Evolutionary conservation across 2,329 filamentous ascomycete species (phyloP), one percentile per base, ranked within the genome.

Genomic region (Paradendryphiella salina): DNA sequence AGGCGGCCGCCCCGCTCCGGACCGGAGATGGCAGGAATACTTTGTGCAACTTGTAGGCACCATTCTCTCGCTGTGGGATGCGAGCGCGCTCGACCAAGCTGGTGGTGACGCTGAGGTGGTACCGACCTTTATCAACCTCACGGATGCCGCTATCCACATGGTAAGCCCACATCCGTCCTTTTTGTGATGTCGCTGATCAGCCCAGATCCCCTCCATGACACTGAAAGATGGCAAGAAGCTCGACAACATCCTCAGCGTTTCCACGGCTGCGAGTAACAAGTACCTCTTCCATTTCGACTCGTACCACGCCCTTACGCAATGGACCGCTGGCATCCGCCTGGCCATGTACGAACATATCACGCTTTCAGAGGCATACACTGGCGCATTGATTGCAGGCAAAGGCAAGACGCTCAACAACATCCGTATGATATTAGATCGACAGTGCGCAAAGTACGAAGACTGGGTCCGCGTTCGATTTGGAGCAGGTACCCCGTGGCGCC

Each of bases 101-200:
- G 90, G 89, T 29, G 87, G 90, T 63, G 85, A 94, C 65, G 88
- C 86, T 59, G 89, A 96, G 68, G 89, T 96, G 39, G 78, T 93
- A 34, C 90, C 91, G 26, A 94, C 89, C 42, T 99, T 96, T 71
- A 92, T 99, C 73, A 99, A 99, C 69, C 77, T 99, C 52, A 96
- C 94, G 5, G 94, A 99, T 80, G 94, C 94, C 15, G 96, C 94
- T 0, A 91, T 99, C 64, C 96, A 96, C 75, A 96, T 97, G 91
- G 94, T 96, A 81, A 18, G 68, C 52, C n/a, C 13, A 13, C 20
- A 11, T 9, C 36, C 34, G 15, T 9, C 37, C 10, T 17, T 32
- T 14, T 21, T 23, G n/a, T 14, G 13, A 13, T 38, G 37, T 26
- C 18, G 20, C 57, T 68, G 56, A 73, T 59, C 46, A 15, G 46